phyloP scores from a whole-genome alignment of 164 flowering plant species.

The Macadamia tetraphylla region DNA sequence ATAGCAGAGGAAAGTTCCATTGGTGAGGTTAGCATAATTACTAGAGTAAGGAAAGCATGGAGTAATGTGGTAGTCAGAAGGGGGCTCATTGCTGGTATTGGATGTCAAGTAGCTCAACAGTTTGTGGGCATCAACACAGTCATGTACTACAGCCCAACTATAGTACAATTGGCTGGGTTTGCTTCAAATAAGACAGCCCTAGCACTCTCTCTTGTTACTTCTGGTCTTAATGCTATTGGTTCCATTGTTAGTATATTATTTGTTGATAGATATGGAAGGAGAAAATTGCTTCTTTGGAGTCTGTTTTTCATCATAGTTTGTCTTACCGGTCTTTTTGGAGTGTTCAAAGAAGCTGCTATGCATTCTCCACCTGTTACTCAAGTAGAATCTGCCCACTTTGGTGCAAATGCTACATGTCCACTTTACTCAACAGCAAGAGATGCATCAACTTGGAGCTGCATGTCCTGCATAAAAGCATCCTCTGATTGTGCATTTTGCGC shows the following conservation, averaged over 20 bases:
- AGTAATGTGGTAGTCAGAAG: not conserved
- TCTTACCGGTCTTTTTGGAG: not conserved
- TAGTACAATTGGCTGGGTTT: not conserved
- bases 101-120: not conserved
- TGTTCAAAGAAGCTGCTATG: not conserved
- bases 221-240: not conserved
- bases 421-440: not conserved
- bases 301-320: too few species aligned
- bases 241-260: not conserved
- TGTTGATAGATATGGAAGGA: not conserved
- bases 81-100: not conserved
- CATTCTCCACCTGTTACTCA: not conserved
- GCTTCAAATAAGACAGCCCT: not conserved
- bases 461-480: not conserved
- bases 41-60: not conserved
- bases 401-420: not conserved
- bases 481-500: slow-evolving; percentile 67
- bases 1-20: not conserved
- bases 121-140: not conserved
- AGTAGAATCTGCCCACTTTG: not conserved
- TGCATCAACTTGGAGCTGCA: not conserved
- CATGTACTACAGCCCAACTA: not conserved
- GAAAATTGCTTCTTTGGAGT: not conserved
- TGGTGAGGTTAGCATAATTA: not conserved
- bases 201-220: not conserved